These are phyloP conservation scores for Rhynchospora pubera DNA, from an alignment of 176 grass and related monocot genomes.

Conservation along the genomic window DNA sequence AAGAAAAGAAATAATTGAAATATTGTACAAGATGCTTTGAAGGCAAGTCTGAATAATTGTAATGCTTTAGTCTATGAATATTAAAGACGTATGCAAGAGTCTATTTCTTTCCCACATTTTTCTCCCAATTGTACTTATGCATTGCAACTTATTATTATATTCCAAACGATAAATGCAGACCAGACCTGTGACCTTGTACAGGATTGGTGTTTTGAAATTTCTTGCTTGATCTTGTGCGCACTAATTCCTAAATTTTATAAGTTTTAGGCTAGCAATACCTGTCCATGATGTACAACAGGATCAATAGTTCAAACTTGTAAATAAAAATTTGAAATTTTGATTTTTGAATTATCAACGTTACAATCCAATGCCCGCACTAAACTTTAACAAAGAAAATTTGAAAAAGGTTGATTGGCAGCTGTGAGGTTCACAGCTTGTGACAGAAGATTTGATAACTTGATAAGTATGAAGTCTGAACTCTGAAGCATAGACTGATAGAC, in stretches of 20 bases:
- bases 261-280: background rate
- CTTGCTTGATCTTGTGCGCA: background rate
- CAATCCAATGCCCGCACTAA: background rate
- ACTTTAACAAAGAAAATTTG: no score
- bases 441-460: no score
- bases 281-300: background rate
- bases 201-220: background rate
- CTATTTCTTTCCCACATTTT: background rate
- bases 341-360: background rate
- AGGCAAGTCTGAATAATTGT: background rate
- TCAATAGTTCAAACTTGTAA: background rate
- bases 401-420: no score
- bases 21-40: background rate
- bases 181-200: no score
- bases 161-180: background rate
- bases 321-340: background rate
- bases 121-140: background rate
- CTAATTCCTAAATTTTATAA: background rate
- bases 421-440: no score
- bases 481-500: no score
- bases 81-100: background rate
- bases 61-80: background rate
- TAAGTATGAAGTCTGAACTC: no score
- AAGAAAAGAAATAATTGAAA: conserved; percentile 11
- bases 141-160: background rate